Percentiles rank a stretch among this genome's conserved stretches.
Conservation (phyloP, 257 asterid genomes). For the Striga asiatica region DNA sequence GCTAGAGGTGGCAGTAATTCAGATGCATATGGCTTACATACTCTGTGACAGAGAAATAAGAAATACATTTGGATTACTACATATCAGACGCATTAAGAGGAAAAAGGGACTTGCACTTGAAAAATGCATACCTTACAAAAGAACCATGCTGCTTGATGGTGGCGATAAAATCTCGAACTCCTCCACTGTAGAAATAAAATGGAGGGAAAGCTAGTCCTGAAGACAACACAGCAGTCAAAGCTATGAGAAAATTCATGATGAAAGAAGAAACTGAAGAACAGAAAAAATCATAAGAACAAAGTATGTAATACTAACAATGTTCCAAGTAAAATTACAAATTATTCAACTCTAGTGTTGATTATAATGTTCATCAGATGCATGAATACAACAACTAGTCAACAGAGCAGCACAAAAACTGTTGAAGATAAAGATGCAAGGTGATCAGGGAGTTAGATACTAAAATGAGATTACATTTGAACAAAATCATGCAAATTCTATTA, state of each 20-base stretch:
- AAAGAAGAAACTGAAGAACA: neutral
- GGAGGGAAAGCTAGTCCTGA: constrained; percentile 95
- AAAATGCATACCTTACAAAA: constrained; percentile 62
- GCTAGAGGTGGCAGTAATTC: neutral
- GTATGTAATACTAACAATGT: neutral
- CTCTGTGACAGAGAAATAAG: neutral
- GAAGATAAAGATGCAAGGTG: neutral
- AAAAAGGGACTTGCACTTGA: constrained; percentile 17
- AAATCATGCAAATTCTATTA: neutral
- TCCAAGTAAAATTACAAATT: neutral
- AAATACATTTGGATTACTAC: neutral
- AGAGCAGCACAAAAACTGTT: neutral
- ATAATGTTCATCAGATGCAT: neutral
- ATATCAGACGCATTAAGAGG: neutral
- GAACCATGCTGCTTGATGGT: constrained; percentile 70
- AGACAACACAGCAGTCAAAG: constrained; percentile 13
- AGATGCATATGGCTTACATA: neutral
- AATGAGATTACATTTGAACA: neutral
- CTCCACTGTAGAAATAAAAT: constrained; percentile 93
- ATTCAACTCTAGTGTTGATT: neutral
- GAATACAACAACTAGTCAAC: neutral
- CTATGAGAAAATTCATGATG: neutral
- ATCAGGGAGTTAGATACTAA: neutral
- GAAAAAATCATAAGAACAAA: neutral
- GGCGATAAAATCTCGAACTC: constrained; percentile 84